phyloP scores from a whole-genome alignment of 2,329 filamentous ascomycete genomes.

The Dactylellina parvicollis region DNA sequence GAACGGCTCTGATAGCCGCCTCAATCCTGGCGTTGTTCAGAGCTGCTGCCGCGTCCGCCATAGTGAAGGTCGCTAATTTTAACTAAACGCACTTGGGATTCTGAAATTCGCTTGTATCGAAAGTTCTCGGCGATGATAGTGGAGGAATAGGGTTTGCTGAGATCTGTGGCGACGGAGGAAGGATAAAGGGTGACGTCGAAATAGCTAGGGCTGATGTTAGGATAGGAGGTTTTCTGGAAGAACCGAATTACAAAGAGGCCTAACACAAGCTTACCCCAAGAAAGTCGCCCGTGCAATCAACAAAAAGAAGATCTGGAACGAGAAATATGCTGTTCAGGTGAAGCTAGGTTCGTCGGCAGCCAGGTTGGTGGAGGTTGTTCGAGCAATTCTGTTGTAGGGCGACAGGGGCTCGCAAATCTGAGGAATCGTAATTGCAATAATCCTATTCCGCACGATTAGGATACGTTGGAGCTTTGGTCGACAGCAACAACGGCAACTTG shows the following conservation, averaged over 20 bases:
- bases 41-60: constrained; percentile 57
- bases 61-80: constrained; percentile 38
- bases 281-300: constrained; percentile 4
- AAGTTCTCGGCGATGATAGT: constrained; percentile 2
- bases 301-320: background rate
- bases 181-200: constrained; percentile 9
- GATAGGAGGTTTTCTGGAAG: constrained; percentile 21
- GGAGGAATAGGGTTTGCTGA: constrained; percentile 1
- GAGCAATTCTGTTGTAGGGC: constrained; percentile 30
- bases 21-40: constrained; percentile 71
- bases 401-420: constrained; percentile 35
- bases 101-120: background rate
- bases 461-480: constrained; percentile 17
- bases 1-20: constrained; percentile 89
- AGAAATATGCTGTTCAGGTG: background rate
- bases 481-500: constrained; percentile 5
- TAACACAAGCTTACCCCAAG: constrained; percentile 25
- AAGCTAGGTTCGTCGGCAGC: background rate
- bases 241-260: constrained; percentile 15
- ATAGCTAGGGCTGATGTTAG: constrained; percentile 41
- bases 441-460: constrained; percentile 44
- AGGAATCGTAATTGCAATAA: constrained; percentile 33
- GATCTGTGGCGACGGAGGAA: background rate
- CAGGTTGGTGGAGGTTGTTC: constrained; percentile 24
- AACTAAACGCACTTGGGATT: constrained; percentile 6